Percentiles rank a stretch among this genome's conserved stretches.
Evolutionary conservation across 1,284 basidiomycete genomes (phyloP).

Genomic region (Phellinidium pouzarii): DNA sequence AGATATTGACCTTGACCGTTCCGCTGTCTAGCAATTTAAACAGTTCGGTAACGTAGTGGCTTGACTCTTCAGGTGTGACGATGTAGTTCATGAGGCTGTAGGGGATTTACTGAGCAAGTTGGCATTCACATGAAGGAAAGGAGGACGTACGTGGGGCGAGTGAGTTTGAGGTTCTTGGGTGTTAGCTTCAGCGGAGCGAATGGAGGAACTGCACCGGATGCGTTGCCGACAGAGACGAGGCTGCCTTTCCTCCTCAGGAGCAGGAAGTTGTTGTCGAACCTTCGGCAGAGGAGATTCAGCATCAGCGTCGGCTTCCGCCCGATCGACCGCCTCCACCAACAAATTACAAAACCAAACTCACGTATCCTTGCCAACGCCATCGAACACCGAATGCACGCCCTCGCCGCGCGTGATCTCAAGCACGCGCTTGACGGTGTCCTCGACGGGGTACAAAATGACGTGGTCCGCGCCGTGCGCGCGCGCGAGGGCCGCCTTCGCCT

Average conservation of each 20-base stretch:
- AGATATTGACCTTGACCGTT: conserved; percentile 63
- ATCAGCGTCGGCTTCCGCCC: too few relatives aligned
- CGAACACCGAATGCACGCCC: conserved; percentile 84
- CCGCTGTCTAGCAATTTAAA: conserved; percentile 59
- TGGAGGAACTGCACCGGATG: conserved; percentile 74
- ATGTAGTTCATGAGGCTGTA: conserved; percentile 61
- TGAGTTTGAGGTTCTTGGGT: conserved; percentile 78
- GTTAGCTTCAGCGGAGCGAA: conserved; percentile 71
- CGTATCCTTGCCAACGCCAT: conserved; percentile 93
- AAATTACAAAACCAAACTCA: too few relatives aligned
- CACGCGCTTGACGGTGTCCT: conserved; percentile 68
- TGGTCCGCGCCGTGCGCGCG: conserved; percentile 78
- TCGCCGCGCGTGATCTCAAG: conserved; percentile 74
- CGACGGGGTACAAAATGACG: conserved; percentile 75
- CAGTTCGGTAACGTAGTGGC: conserved; percentile 59
- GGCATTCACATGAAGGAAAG: neutral
- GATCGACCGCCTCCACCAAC: too few relatives aligned
- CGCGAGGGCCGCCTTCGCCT: conserved; percentile 82
- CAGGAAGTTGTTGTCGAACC: conserved; percentile 80
- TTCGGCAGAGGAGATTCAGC: conserved; percentile 25
- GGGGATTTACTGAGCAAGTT: neutral
- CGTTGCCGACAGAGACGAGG: conserved; percentile 88
- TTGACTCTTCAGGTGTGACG: conserved; percentile 64
- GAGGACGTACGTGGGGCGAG: conserved; percentile 61
- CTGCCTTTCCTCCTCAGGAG: conserved; percentile 77